Conservation (phyloP, 1,284 basidiomycete genomes). For the Naganishia liquefaciens region DNA sequence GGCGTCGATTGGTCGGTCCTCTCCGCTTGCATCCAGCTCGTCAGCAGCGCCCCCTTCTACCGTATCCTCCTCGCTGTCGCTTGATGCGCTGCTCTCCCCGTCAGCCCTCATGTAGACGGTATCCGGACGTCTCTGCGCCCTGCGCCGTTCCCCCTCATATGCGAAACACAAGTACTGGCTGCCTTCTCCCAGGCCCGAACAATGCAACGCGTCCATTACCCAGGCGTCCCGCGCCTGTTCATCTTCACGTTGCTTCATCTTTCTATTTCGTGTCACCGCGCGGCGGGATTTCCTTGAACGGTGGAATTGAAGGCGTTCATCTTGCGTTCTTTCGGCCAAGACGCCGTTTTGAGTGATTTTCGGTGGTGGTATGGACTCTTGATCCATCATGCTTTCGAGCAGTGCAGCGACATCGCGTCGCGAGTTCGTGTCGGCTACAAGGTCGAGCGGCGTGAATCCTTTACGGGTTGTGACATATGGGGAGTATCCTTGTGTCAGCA, state of each 20-base stretch:
- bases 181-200: conserved; percentile 24
- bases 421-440: conserved; percentile 70
- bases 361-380: conserved; percentile 30
- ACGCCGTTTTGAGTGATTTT: not conserved
- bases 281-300: not conserved
- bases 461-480: conserved; percentile 71
- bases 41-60: conserved; percentile 55
- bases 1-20: conserved; percentile 39
- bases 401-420: conserved; percentile 75
- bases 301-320: conserved; percentile 11
- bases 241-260: conserved; percentile 57
- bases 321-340: not conserved
- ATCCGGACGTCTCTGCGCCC: conserved; percentile 24
- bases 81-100: conserved; percentile 38
- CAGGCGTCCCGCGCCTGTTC: conserved; percentile 64
- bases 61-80: conserved; percentile 41
- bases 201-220: conserved; percentile 55
- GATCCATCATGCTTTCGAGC: conserved; percentile 51
- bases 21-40: conserved; percentile 54
- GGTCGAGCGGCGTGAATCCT: conserved; percentile 78
- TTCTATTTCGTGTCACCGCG: not conserved
- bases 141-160: conserved; percentile 34
- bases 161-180: conserved; percentile 37
- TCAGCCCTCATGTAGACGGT: conserved; percentile 31
- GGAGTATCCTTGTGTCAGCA: conserved; percentile 88